Base-by-base conservation (phyloP, 257 asterid genomes). In the Przewalskia tangutica region DNA sequence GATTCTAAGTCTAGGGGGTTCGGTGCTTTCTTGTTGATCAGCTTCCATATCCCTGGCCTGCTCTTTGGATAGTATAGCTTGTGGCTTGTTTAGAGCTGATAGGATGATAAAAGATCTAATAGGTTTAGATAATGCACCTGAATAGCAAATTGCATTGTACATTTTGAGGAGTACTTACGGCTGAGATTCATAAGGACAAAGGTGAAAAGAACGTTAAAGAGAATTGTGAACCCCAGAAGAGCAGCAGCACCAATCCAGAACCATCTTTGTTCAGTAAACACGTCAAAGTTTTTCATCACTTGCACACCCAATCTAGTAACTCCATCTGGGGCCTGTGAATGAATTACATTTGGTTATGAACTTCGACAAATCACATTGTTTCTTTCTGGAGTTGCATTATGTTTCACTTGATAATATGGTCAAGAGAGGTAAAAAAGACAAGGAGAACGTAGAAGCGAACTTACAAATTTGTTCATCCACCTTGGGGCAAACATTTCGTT, bases 21-120 rank as follows among this genome's bases (percentile, higher is more conserved):
- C 92, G 34, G 82, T 82, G 13, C 84, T 80, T 63, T 87, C 95
- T 79, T 86, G 89, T 32, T 88, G 79, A 1, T 83, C 89, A 11
- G 36, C 81, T 82, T 91, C 93, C 92, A 91, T 91, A 82, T 90
- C 93, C 82, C 83, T 87, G 34, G 95, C 97, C 76, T 90, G 90
- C 88, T 94, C 97, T 82, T 95, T 91, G 20, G 99, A 91, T 84
- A 95, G 89, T 84, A 88, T 88, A 66, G 97, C 97, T 88, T 92
- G 97, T 80, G 97, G 96, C 85, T 90, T 92, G 73, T 95, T 97
- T 4, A 88, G 89, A 84, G 97, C 99, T 94, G 77, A 87, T 64
- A 27, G 14, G 55, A 42, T 42, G 51, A 60, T 46, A 81, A 81
- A 48, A 65, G 38, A 51, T 17, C 13, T 48, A 23, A 14, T 27